These are phyloP conservation scores for Oryza australiensis DNA, from an alignment of 176 grass and related monocot genomes.

Conservation along the genomic window DNA sequence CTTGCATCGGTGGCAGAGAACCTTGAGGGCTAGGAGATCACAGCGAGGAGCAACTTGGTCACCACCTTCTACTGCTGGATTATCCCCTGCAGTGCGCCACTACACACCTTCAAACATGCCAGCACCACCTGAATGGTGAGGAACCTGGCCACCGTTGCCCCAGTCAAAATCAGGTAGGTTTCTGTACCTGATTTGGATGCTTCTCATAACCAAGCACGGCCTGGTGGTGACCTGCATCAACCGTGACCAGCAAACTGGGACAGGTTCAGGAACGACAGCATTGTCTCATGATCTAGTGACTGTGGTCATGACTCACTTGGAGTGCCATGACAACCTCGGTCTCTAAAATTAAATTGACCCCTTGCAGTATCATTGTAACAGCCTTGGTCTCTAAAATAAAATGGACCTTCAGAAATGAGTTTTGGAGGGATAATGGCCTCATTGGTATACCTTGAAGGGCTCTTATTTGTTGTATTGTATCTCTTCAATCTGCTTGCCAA, in stretches of 20 bases:
- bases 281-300: neutral
- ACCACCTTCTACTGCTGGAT: neutral
- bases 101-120: neutral
- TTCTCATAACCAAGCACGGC: neutral
- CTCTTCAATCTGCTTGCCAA: neutral
- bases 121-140: neutral
- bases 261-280: neutral
- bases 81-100: neutral
- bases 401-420: neutral
- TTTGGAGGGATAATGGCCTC: neutral
- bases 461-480: constrained; percentile 2
- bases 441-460: neutral
- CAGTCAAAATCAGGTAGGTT: neutral
- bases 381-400: neutral
- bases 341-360: neutral
- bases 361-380: neutral
- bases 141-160: neutral
- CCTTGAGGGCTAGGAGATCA: neutral
- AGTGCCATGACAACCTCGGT: neutral
- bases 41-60: neutral
- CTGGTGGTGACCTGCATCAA: neutral
- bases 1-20: neutral
- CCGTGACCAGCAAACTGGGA: neutral
- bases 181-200: no score
- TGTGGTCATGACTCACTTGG: neutral